Base-by-base conservation (phyloP, 208 protist genomes). In the Angomonas ambiguus region DNA sequence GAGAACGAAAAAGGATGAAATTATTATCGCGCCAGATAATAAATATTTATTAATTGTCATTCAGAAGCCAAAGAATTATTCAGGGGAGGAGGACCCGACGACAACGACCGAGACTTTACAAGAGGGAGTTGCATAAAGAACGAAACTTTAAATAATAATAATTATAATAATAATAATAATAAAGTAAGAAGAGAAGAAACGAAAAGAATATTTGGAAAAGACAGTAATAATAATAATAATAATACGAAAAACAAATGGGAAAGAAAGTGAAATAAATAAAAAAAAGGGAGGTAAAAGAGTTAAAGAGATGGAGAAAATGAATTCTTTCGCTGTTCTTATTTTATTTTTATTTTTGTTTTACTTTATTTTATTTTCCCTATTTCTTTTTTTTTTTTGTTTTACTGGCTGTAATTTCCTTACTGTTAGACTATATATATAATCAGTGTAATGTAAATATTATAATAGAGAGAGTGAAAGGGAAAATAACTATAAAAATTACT, bases 1-100 rank as follows among this genome's bases (percentile, higher is more conserved):
- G 28, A 89, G 96, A 28, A 91, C 94, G 18, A 91, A 94, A 63
- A 98, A 98, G 68, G 83, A 98, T 67, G 97, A 99, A 79, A 97
- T 98, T 30, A 87, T 99, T 68, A 85, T 99, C n/a, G 96, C 96
- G 16, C 96, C 96, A 3, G 93, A 96, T 62, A 93, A 71, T 72
- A 94, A 96, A 67, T 96, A 95, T 71, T 73, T 96, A 28, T 65
- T 96, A 24, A 79, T 96, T 49, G 87, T 96, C 31, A 95, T 96
- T 58, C 91, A 96, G 62, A 79, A 94, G 49, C 83, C 87, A 1
- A 76, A 80, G 1, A 76, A 69, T n/a, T 82, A 77, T 24, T 67
- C 77, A 20, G 74, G 61, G 38, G 45, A 41, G 42, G 67, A 79
- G 34, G 42, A 18, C 0, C 1, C 20, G 20, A 2, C 51, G 24